Conservation (phyloP, 2,329 filamentous ascomycete species). For the Neonectria faginata region DNA sequence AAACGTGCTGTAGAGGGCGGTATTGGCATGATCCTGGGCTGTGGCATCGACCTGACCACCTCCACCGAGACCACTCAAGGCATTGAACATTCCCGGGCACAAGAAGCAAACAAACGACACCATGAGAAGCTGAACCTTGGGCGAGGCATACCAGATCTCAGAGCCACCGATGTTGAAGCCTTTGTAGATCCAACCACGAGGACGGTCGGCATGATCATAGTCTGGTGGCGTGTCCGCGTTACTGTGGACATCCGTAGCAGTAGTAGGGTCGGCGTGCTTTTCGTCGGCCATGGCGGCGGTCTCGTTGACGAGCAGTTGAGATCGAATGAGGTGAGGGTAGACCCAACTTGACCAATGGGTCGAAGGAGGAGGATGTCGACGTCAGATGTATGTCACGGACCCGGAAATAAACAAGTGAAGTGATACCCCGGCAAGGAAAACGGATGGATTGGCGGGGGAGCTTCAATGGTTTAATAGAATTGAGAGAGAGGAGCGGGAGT, state of each 20-base stretch:
- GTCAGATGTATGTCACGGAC: slow-evolving; percentile 1
- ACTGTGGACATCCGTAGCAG: slow-evolving; percentile 31
- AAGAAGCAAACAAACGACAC: slow-evolving; percentile 69
- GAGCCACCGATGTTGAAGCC: slow-evolving; percentile 64
- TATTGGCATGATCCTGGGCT: slow-evolving; percentile 73
- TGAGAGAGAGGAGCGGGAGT: slow-evolving; percentile 5
- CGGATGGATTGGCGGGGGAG: not conserved
- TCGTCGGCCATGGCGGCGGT: slow-evolving; percentile 45
- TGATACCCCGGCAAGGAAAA: not conserved
- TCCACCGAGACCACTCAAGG: slow-evolving; percentile 73
- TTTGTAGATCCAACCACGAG: slow-evolving; percentile 76
- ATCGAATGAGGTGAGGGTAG: not conserved
- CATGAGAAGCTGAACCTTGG: slow-evolving; percentile 77
- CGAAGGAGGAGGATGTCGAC: slow-evolving; percentile 6
- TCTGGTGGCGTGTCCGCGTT: slow-evolving; percentile 29
- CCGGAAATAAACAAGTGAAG: not conserved
- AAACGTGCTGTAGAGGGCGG: slow-evolving; percentile 79
- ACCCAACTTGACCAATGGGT: slow-evolving; percentile 5
- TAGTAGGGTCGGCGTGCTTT: slow-evolving; percentile 35
- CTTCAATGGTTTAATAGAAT: slow-evolving; percentile 14
- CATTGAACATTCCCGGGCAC: slow-evolving; percentile 80
- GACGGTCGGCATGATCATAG: slow-evolving; percentile 48
- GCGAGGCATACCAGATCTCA: slow-evolving; percentile 78
- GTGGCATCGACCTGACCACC: slow-evolving; percentile 64
- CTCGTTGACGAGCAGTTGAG: not conserved